Percentiles rank a stretch among this genome's conserved stretches.
phyloP scores from a whole-genome alignment of 192 early-diverging fungal species.

The Bifiguratus adelaidae region DNA sequence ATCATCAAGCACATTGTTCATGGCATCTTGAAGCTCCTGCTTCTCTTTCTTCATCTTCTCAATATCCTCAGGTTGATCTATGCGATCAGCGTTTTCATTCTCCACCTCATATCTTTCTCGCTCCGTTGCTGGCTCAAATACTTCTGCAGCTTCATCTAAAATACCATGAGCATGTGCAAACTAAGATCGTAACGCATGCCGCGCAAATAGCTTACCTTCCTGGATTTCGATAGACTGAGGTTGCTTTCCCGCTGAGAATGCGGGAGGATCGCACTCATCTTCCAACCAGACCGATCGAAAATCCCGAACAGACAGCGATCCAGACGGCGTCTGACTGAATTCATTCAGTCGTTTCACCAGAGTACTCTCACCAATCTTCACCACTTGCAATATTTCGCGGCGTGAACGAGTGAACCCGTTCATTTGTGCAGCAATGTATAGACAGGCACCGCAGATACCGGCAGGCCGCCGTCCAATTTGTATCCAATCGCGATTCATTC shows the following conservation, averaged over 20 bases:
- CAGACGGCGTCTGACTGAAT: conserved; percentile 70
- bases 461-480: conserved; percentile 78
- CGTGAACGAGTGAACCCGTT: conserved; percentile 77
- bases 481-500: conserved; percentile 96
- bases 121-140: too few relatives aligned
- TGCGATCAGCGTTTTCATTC: not conserved
- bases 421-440: conserved; percentile 86
- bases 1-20: not conserved
- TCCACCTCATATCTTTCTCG: too few relatives aligned
- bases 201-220: too few relatives aligned
- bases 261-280: conserved; percentile 70
- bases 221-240: too few relatives aligned
- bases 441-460: conserved; percentile 89
- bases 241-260: conserved; percentile 56
- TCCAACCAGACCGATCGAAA: conserved; percentile 84
- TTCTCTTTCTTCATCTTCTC: conserved; percentile 10
- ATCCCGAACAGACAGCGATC: conserved; percentile 61
- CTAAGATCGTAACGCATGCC: too few relatives aligned
- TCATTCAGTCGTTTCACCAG: conserved; percentile 68
- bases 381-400: conserved; percentile 77
- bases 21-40: conserved; percentile 1
- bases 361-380: conserved; percentile 85
- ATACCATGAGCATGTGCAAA: too few relatives aligned
- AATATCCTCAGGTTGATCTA: conserved; percentile 8
- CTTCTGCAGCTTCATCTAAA: too few relatives aligned